Evolutionary conservation across 768 basidiomycete species (phyloP).

Genomic region (Tricholoma saponaceum): DNA sequence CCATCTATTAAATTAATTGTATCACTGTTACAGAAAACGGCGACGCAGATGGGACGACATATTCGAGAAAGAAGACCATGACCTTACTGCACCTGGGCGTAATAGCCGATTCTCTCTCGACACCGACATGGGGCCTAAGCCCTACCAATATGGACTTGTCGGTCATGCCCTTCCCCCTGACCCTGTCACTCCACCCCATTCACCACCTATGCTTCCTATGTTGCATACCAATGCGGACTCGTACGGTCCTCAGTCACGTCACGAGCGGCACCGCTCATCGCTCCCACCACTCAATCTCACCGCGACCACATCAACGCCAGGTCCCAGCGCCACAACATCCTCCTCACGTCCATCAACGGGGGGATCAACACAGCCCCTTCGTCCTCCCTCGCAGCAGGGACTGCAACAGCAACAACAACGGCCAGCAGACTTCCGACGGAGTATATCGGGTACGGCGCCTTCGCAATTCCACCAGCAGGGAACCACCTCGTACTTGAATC

Average conservation of each 20-base stretch:
- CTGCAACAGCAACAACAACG: conserved; percentile 12
- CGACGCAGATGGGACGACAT: conserved; percentile 47
- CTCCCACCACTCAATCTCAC: conserved; percentile 25
- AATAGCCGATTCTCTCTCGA: conserved; percentile 27
- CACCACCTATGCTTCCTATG: conserved; percentile 25
- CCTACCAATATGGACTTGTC: conserved; percentile 62
- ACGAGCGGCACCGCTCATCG: conserved; percentile 19
- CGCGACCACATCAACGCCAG: conserved; percentile 19
- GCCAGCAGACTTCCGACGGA: conserved; percentile 6
- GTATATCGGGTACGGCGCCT: conserved; percentile 8
- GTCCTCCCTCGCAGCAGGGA: conserved; percentile 15
- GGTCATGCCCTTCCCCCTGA: conserved; percentile 37
- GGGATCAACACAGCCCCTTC: conserved; percentile 34
- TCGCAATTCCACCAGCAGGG: conserved; percentile 14
- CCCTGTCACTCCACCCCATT: conserved; percentile 32
- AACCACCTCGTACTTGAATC: conserved; percentile 9
- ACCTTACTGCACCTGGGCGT: conserved; percentile 15
- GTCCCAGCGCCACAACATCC: conserved; percentile 17
- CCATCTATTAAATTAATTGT: conserved; percentile 1
- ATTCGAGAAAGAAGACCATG: conserved; percentile 41
- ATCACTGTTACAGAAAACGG: conserved; percentile 33
- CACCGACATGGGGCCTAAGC: conserved; percentile 40
- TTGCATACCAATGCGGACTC: conserved; percentile 7
- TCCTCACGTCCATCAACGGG: conserved; percentile 44
- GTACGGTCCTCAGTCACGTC: conserved; percentile 14